These are phyloP conservation scores for Neurospora sp. DNA, from an alignment of 495 filamentous ascomycete species.

Conservation along the genomic window DNA sequence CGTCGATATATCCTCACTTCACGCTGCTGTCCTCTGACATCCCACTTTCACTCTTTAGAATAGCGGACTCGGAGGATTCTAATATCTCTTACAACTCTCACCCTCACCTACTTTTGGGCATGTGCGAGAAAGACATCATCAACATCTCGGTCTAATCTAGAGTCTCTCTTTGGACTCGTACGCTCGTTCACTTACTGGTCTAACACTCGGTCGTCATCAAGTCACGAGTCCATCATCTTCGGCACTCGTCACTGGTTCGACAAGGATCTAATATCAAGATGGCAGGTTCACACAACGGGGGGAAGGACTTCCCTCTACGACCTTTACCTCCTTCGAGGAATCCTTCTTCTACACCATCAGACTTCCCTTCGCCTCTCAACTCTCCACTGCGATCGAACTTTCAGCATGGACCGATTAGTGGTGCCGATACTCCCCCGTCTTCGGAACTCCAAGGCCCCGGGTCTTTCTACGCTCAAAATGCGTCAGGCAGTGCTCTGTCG, in stretches of 20 bases:
- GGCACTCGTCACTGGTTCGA: not conserved
- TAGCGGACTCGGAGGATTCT: not conserved
- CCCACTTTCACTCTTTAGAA: not conserved
- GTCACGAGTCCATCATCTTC: not conserved
- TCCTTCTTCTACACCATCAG: not conserved
- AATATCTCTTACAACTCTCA: not conserved
- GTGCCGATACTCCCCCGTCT: not conserved
- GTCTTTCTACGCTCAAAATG: not conserved
- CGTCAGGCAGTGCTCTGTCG: not conserved
- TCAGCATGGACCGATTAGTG: not conserved
- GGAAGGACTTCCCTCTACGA: slow-evolving; percentile 5
- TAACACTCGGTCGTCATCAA: not conserved
- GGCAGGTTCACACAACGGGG: not conserved
- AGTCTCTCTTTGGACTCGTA: not conserved
- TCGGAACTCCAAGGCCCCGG: not conserved
- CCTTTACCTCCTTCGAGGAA: not conserved
- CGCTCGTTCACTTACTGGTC: not conserved
- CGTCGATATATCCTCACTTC: not conserved
- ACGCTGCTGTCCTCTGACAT: not conserved
- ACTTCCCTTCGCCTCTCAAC: slow-evolving; percentile 1
- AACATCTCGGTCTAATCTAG: not conserved
- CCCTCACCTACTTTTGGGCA: not conserved
- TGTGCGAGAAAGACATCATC: not conserved
- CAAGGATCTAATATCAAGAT: not conserved
- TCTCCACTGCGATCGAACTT: not conserved